Evolutionary conservation across 345 rosid genomes (phyloP), one percentile per base, ranked within the genome.

Genomic region (Brassica juncea): DNA sequence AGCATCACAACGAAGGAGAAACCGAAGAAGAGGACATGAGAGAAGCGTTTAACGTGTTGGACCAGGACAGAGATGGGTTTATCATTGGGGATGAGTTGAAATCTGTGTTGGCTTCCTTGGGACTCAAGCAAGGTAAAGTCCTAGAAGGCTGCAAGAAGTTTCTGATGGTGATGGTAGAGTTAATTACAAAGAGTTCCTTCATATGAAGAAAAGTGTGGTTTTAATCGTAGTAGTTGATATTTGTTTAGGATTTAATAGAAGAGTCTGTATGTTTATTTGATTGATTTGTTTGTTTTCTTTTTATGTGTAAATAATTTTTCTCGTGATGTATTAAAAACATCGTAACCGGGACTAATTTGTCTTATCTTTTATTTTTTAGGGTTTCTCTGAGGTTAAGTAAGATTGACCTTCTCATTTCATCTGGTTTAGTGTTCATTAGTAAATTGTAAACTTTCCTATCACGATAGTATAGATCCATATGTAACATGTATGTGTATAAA

Each of bases 111-210:
- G 69, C 35, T 76, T 83, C 85, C 52, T 75, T 79, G 52, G 85
- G 85, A 30, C 73, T 83, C 3, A 83, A 79, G 68, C 85, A 83
- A 75, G 85, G 83, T 0, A 70, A 71, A 72, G 60, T 72, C 54
- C 2, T 75, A 23, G 83, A 83, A 21, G 83, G 74, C 54, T 83
- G 83, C 14, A 71, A 71, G 80, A 75, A 71, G 85, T 75, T 67
- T 68, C 27, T 6, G 82, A 82, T 74, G 84, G 83, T 71, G 85
- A 82, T 71, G 85, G 82, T 16, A 79, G 75, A 71, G 82, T 82
- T 34, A 74, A 74, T 66, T 82, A 77, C 59, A 77, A 63, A 34
- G 84, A 82, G 80, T 82, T 82, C 58, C 62, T 74, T 57, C 84
- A 82, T 28, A 82, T 82, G 84, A 82, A 78, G 84, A 82, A 74